A percentile compares a stretch with the other conserved stretches of the same genome.
These are phyloP conservation scores for Hanseniaspora sp. DNA, from an alignment of 1,139 yeast species.

Conservation along the genomic window DNA sequence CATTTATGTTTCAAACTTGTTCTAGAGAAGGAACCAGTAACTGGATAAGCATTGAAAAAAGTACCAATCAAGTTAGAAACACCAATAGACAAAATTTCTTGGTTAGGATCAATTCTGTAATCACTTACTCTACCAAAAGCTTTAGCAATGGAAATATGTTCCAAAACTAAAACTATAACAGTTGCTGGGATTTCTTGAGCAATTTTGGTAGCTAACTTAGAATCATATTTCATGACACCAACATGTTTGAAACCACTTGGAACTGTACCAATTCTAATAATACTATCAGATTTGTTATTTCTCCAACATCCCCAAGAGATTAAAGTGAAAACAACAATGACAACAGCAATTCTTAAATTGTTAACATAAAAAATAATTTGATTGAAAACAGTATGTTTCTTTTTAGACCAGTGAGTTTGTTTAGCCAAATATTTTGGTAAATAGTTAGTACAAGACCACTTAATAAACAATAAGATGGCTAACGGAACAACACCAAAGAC, in stretches of 20 bases:
- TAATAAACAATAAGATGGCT: constrained; percentile 58
- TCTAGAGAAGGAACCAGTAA: constrained; percentile 92
- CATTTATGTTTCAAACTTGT: constrained; percentile 90
- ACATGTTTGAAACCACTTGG: constrained; percentile 73
- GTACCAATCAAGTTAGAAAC: constrained; percentile 83
- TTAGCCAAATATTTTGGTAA: constrained; percentile 38
- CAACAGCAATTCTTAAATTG: constrained; percentile 71
- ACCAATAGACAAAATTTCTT: constrained; percentile 90
- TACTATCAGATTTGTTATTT: constrained; percentile 31
- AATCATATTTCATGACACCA: constrained; percentile 59
- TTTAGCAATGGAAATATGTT: constrained; percentile 87
- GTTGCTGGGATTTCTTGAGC: constrained; percentile 80
- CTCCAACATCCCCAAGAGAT: constrained; percentile 54
- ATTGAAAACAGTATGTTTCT: constrained; percentile 35
- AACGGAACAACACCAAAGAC: constrained; percentile 78
- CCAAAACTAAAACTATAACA: constrained; percentile 66
- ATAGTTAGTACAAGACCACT: constrained; percentile 42
- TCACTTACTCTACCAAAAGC: constrained; percentile 89
- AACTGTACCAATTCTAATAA: constrained; percentile 59
- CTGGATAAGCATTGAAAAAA: constrained; percentile 86
- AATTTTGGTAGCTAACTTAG: constrained; percentile 48
- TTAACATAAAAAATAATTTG: constrained; percentile 51
- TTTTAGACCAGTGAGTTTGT: constrained; percentile 33
- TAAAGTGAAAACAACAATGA: constrained; percentile 66
- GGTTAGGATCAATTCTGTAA: constrained; percentile 83